Percentiles rank a stretch among this genome's conserved stretches.
Conservation (phyloP, 179 eudicot species). For the Carnegiea gigantea region DNA sequence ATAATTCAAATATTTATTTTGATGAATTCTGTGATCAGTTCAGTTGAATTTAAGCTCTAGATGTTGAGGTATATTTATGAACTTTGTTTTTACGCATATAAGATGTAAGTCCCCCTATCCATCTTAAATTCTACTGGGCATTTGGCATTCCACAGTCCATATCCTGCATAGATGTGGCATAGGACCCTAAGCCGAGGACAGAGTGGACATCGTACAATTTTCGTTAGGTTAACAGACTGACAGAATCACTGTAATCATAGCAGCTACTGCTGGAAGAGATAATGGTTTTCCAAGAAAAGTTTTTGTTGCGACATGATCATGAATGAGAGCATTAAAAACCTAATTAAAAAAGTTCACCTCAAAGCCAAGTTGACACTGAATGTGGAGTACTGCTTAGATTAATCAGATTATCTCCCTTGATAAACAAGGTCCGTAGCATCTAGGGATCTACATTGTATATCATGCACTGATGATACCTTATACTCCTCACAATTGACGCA, state of each 20-base stretch:
- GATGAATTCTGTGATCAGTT: too few species aligned
- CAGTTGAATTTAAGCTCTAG: background rate
- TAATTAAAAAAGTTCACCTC: background rate
- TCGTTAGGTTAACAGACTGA: background rate
- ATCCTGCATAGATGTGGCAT: background rate
- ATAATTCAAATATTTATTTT: too few species aligned
- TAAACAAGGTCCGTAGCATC: background rate
- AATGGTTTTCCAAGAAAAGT: background rate
- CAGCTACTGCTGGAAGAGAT: background rate
- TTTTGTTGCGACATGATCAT: background rate
- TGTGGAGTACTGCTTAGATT: background rate
- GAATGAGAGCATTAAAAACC: background rate
- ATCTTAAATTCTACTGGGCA: too few species aligned
- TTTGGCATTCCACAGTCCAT: background rate
- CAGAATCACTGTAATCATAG: background rate
- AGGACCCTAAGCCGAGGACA: background rate
- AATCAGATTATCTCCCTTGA: background rate
- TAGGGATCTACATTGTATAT: background rate
- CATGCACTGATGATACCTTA: constrained; percentile 50
- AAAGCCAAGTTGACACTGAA: background rate
- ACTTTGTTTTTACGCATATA: too few species aligned
- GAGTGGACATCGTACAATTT: background rate
- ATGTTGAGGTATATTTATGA: too few species aligned
- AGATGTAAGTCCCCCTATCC: background rate
- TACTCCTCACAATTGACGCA: constrained; percentile 98